Evolutionary conservation across 1,139 yeast genomes (phyloP).

Genomic region (Suhomyces kunorum): DNA sequence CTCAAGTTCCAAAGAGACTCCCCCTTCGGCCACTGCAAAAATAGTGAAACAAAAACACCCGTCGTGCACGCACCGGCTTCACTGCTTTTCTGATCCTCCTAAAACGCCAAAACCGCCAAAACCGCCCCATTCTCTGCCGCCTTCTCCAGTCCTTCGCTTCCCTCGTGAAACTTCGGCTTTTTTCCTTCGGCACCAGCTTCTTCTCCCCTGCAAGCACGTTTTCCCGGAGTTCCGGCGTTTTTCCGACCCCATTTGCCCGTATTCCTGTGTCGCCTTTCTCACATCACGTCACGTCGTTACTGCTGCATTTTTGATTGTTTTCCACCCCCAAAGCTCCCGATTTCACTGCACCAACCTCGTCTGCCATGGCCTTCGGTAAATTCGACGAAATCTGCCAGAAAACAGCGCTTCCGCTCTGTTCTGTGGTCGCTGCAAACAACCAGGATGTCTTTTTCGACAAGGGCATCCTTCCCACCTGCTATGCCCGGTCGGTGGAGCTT

Average conservation of each 20-base stretch:
- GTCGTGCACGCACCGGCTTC: constrained; percentile 7
- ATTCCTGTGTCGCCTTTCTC: too few species aligned
- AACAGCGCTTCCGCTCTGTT: constrained; percentile 78
- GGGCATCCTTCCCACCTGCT: constrained; percentile 77
- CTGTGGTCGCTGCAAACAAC: constrained; percentile 52
- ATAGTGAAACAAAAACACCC: constrained; percentile 10
- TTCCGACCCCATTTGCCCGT: neutral
- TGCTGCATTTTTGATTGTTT: neutral
- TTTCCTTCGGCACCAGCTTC: neutral
- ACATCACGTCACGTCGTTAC: too few species aligned
- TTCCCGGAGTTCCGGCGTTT: neutral
- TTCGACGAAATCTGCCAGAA: constrained; percentile 66
- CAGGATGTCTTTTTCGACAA: constrained; percentile 31
- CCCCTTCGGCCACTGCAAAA: constrained; percentile 3
- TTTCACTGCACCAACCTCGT: neutral
- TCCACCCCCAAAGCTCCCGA: neutral
- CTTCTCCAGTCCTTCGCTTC: constrained; percentile 1
- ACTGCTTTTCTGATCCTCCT: constrained; percentile 1
- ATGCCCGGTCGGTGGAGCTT: constrained; percentile 79
- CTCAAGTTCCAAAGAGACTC: neutral
- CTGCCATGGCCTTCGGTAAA: constrained; percentile 60
- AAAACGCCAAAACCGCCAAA: too few species aligned
- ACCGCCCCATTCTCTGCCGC: neutral
- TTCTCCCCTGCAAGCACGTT: neutral
- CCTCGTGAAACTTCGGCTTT: neutral